A percentile compares a stretch with the other conserved stretches of the same genome.
These are phyloP conservation scores for Xylaria venustula DNA, from an alignment of 495 filamentous ascomycete genomes.

Conservation along the genomic window DNA sequence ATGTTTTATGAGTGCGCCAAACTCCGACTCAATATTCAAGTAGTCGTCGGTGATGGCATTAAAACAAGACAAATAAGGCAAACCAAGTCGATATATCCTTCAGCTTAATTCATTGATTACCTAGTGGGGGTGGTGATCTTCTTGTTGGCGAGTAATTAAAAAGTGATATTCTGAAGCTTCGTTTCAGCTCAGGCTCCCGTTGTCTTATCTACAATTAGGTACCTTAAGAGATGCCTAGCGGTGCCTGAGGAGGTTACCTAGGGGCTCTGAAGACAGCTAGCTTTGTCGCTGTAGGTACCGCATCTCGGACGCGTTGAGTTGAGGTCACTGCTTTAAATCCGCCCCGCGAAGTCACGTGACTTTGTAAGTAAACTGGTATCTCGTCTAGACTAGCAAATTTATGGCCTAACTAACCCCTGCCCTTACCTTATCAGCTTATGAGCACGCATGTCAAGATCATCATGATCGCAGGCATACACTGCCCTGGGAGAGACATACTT, in stretches of 20 bases:
- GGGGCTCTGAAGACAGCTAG: not conserved
- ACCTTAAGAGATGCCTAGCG: too few species aligned
- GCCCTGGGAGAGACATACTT: too few species aligned
- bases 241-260: not conserved
- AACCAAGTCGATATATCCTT: not conserved
- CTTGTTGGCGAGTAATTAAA: too few species aligned
- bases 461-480: too few species aligned
- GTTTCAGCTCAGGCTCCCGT: not conserved
- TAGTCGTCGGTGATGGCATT: not conserved
- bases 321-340: not conserved
- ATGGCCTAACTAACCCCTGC: not conserved
- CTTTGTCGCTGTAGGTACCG: not conserved
- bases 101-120: not conserved
- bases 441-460: too few species aligned
- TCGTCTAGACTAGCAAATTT: not conserved
- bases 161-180: conserved; percentile 2
- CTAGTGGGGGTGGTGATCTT: too few species aligned
- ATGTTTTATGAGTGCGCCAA: not conserved
- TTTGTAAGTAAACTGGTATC: not conserved
- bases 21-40: not conserved
- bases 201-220: not conserved
- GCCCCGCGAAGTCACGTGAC: conserved; percentile 18
- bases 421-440: too few species aligned
- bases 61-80: not conserved
- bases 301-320: conserved; percentile 5